A percentile compares a stretch with the other conserved stretches of the same genome.
Evolutionary conservation across 129 eudicot genomes (phyloP).

Genomic region (Flaveria ramosissima): DNA sequence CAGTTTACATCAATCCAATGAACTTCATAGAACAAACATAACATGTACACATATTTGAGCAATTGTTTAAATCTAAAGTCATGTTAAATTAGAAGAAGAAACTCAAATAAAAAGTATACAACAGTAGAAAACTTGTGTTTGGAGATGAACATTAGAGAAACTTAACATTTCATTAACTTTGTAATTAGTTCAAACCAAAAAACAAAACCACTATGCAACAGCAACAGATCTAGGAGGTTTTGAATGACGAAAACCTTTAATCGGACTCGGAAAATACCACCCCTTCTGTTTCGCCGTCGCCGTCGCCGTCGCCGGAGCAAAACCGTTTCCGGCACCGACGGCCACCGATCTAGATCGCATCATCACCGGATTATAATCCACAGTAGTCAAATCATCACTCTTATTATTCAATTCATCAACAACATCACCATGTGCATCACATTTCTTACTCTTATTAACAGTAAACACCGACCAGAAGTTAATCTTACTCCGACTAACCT

Average conservation of each 20-base stretch:
- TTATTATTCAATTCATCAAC: slow-evolving; percentile 21
- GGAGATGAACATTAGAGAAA: background rate
- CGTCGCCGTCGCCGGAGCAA: slow-evolving; percentile 22
- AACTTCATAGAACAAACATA: no score
- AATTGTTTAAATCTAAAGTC: background rate
- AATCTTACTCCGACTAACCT: slow-evolving; percentile 35
- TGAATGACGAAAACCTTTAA: slow-evolving; percentile 63
- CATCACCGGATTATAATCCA: slow-evolving; percentile 40
- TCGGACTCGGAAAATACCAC: slow-evolving; percentile 81
- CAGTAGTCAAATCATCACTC: slow-evolving; percentile 24
- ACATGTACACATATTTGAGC: no score
- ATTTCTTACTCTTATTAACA: slow-evolving; percentile 46
- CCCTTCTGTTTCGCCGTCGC: slow-evolving; percentile 38
- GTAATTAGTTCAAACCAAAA: slow-evolving; percentile 6
- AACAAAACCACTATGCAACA: slow-evolving; percentile 46
- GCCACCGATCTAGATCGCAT: slow-evolving; percentile 66
- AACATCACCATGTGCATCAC: slow-evolving; percentile 16
- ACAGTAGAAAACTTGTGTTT: background rate
- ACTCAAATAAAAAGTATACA: background rate
- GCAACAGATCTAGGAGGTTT: slow-evolving; percentile 48
- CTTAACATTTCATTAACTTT: background rate
- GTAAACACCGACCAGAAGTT: slow-evolving; percentile 59
- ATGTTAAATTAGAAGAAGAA: background rate
- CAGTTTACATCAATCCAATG: no score
- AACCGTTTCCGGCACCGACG: slow-evolving; percentile 30